A percentile compares a stretch with the other conserved stretches of the same genome.
Evolutionary conservation across 1,284 basidiomycete species (phyloP).

Genomic region (Tylopilus sp.): DNA sequence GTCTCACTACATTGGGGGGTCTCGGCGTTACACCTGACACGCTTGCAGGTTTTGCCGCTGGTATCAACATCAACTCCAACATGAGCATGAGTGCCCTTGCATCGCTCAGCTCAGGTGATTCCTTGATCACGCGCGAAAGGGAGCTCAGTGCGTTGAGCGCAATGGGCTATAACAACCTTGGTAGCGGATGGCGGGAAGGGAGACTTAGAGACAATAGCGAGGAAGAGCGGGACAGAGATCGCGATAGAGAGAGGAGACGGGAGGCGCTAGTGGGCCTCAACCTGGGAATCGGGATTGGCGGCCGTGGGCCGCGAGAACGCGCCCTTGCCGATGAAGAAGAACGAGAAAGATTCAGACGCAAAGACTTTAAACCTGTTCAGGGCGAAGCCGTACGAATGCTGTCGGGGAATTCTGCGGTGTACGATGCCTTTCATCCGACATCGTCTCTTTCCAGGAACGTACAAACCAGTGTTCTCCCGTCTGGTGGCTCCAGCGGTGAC

Average conservation of each 20-base stretch:
- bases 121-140: slow-evolving; percentile 44
- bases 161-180: slow-evolving; percentile 43
- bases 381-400: slow-evolving; percentile 36
- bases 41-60: slow-evolving; percentile 29
- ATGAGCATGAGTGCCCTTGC: slow-evolving; percentile 26
- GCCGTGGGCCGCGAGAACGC: slow-evolving; percentile 55
- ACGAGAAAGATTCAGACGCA: slow-evolving; percentile 50
- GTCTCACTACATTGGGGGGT: slow-evolving; percentile 25
- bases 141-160: slow-evolving; percentile 45
- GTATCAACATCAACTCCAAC: slow-evolving; percentile 30
- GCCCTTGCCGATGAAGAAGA: slow-evolving; percentile 61
- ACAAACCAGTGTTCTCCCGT: slow-evolving; percentile 20
- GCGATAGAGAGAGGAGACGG: slow-evolving; percentile 39
- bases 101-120: slow-evolving; percentile 23
- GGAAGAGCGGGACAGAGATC: slow-evolving; percentile 36
- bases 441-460: slow-evolving; percentile 35
- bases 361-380: slow-evolving; percentile 38
- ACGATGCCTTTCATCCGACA: slow-evolving; percentile 72
- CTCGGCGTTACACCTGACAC: slow-evolving; percentile 35
- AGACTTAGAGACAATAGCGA: slow-evolving; percentile 34
- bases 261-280: slow-evolving; percentile 42
- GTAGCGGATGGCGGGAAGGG: slow-evolving; percentile 35
- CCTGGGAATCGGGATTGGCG: slow-evolving; percentile 29
- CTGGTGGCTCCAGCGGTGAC: slow-evolving; percentile 20
- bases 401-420: slow-evolving; percentile 48